Base-by-base conservation (phyloP, 805 yeast genomes). In the Saccharomycopsis babjevae region DNA sequence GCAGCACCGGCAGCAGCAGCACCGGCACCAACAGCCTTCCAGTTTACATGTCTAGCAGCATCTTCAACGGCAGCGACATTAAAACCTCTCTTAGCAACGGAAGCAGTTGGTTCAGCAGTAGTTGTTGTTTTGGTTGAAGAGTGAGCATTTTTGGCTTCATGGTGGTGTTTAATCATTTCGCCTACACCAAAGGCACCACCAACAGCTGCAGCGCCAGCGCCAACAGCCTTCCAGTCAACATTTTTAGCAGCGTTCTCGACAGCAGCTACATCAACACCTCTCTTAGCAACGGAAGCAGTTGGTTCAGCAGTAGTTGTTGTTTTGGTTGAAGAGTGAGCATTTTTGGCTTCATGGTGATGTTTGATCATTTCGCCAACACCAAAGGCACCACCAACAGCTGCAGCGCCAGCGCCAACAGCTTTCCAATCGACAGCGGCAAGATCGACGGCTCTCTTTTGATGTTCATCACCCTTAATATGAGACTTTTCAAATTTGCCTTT, bases 371-470 rank as follows among this genome's bases (percentile, higher is more conserved):
- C 28, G 15, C 52, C 52, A 11, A 25, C 52, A 46, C 52, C 52
- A 25, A 46, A 46, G 13, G 52, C 52, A 22, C 52, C 52, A 20
- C 52, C 52, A 10, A 46, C 52, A 46, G 52, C 52, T 46, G 52
- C 52, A 22, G 52, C 52, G n/a, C 52, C 52, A 46, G 52, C 52
- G 13, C 52, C 52, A 46, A 46, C 52, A 46, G 52, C 52, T 25
- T 46, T 46, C 52, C 52, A 46, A 22, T 46, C 52, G 28, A 46
- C 32, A 46, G 52, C 52, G 22, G 52, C 52, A 46, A 46, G 16
- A 46, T 46, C 52, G 13, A 46, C n/a, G n/a, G 52, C 52, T 46
- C 52, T 46, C n/a, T 46, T 46, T 3, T 25, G 16, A 25, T 46
- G 32, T 22, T 46, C 30, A 13, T 46, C 30, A 22, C 52, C 52